Conservation (phyloP, 208 protist species). For the Acanthamoeba castellanii region DNA sequence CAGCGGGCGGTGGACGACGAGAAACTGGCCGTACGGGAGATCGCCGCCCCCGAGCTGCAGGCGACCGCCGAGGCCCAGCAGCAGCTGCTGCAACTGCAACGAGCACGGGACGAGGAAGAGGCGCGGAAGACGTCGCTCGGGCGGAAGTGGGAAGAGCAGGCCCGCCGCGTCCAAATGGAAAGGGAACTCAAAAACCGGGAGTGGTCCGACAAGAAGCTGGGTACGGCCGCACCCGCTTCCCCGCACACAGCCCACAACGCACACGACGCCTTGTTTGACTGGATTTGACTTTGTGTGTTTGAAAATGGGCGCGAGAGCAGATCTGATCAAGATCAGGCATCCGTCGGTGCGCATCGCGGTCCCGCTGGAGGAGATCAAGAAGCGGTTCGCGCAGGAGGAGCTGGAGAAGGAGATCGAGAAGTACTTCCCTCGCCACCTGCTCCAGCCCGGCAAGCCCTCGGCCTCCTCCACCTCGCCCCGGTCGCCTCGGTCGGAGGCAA, state of each 20-base stretch:
- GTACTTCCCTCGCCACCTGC: constrained; percentile 3
- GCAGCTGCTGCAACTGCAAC: neutral
- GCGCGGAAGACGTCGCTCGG: neutral
- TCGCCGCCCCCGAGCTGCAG: neutral
- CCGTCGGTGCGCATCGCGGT: constrained; percentile 12
- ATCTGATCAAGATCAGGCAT: constrained; percentile 7
- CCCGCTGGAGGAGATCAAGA: constrained; percentile 28
- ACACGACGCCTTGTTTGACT: no score
- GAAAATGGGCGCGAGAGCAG: neutral
- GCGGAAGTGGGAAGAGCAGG: neutral
- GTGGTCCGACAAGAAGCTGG: neutral
- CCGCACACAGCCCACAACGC: neutral
- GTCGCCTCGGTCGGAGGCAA: neutral
- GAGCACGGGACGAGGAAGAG: neutral
- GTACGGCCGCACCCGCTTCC: neutral
- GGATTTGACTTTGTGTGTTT: neutral
- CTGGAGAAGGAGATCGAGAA: constrained; percentile 39
- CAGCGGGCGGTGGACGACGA: neutral
- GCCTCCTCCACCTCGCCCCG: neutral
- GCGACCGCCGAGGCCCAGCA: neutral
- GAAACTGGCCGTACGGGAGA: neutral
- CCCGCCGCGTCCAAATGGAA: neutral
- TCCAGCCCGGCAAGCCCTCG: constrained; percentile 4
- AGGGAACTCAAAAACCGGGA: neutral
- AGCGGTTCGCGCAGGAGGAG: constrained; percentile 29